Percentiles rank a stretch among this genome's conserved stretches.
Conservation (phyloP, 2,329 filamentous ascomycete species). For the Stachybotrys echinatus region DNA sequence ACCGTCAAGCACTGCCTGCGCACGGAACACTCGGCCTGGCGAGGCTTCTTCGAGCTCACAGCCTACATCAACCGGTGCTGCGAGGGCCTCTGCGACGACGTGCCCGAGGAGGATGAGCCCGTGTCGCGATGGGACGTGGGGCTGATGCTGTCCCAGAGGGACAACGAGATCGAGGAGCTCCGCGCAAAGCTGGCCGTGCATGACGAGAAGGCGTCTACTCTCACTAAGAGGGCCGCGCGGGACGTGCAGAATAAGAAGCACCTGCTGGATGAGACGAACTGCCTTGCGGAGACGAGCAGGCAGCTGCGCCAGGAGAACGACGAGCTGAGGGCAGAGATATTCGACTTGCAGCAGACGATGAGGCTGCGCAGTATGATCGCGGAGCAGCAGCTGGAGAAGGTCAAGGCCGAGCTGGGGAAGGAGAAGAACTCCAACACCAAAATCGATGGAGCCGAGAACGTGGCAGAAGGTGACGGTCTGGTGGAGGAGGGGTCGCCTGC, state of each 20-base stretch:
- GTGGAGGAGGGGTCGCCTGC: too few relatives aligned
- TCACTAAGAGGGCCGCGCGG: neutral
- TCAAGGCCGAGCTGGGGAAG: neutral
- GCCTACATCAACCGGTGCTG: neutral
- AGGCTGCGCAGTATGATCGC: neutral
- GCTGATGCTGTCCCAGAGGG: neutral
- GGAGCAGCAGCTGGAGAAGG: neutral
- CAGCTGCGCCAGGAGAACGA: neutral
- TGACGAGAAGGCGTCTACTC: neutral
- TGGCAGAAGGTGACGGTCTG: too few relatives aligned
- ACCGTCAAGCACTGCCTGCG: neutral
- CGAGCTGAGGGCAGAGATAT: neutral
- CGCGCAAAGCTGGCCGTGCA: neutral
- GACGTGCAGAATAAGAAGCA: neutral
- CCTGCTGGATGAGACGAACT: neutral
- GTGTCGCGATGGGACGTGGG: neutral
- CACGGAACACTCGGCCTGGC: neutral
- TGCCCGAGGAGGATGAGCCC: neutral
- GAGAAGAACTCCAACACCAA: too few relatives aligned
- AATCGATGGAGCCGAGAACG: too few relatives aligned
- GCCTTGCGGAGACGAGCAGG: neutral
- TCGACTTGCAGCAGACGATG: too few relatives aligned
- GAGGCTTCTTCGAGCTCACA: neutral
- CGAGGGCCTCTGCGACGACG: neutral
- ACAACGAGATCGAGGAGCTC: neutral